Evolutionary conservation across 768 basidiomycete species (phyloP).

Genomic region (Lactifluus echinatus): DNA sequence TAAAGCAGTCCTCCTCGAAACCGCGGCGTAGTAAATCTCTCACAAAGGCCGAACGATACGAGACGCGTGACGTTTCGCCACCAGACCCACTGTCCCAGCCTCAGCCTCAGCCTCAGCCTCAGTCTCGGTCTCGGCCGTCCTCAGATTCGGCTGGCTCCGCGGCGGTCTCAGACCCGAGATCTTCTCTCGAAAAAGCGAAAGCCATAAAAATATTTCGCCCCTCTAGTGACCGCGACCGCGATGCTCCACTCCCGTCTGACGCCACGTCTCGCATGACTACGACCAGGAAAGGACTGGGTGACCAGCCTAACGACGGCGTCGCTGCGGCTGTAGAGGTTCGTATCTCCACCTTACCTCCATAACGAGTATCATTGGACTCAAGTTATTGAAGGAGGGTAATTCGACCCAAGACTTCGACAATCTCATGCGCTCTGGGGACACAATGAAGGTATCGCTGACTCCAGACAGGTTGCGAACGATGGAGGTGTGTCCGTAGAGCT

Average conservation of each 20-base stretch:
- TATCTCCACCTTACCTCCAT: not conserved
- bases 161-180: constrained; percentile 24
- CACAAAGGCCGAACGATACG: constrained; percentile 5
- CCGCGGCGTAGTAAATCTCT: constrained; percentile 13
- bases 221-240: constrained; percentile 32
- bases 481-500: constrained; percentile 47
- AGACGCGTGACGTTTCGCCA: constrained; percentile 9
- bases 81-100: constrained; percentile 21
- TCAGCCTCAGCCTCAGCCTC: constrained; percentile 27
- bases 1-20: constrained; percentile 8
- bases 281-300: constrained; percentile 4
- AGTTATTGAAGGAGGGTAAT: constrained; percentile 24
- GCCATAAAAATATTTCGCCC: constrained; percentile 51
- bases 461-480: constrained; percentile 89
- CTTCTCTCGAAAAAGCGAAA: constrained; percentile 55
- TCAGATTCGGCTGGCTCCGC: constrained; percentile 32
- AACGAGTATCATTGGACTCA: not conserved
- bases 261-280: constrained; percentile 26
- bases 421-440: constrained; percentile 80
- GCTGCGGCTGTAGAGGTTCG: constrained; percentile 22
- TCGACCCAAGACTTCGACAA: constrained; percentile 80
- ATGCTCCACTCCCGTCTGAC: constrained; percentile 15
- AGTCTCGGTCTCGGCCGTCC: constrained; percentile 29
- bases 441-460: constrained; percentile 93
- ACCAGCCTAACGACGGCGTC: not conserved